Base-by-base conservation (phyloP, 176 grass and related monocot species). In the Juncus effusus region DNA sequence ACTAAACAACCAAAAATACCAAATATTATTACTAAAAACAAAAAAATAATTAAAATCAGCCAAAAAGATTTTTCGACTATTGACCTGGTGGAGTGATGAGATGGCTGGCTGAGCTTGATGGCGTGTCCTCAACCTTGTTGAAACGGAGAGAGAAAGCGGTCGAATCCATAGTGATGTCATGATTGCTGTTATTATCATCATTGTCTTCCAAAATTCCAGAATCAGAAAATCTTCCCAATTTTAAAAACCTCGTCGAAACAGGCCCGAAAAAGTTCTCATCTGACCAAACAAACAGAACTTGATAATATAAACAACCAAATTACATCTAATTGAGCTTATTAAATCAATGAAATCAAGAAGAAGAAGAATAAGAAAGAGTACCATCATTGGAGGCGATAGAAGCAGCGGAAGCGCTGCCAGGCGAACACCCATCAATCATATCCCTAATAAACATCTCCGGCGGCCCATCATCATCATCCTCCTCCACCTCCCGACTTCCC, bases 201-300 rank as follows among this genome's bases (percentile, higher is more conserved):
- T 61, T 79, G 65, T 83, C 85, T 61, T 89, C 93, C 15, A 88
- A 97, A 15, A 92, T 84, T 80, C 82, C 93, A 52, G 85, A 74
- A 74, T 91, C 92, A 15, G 92, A 91, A 15, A 74, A 58, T 61
- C 84, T 82, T 64, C 80, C 85, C 16, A 61, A 77, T 78, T 53
- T 81, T 77, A 97, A 81, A 77, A 97, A 97, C 60, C 82, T 92
- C 57, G 77, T 77, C 19, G 93, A 97, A 35, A 97, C 82, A 13
- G 85, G 80, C 11, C 93, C 93, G 79, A 97, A 97, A 44, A 92
- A 92, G 75, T 97, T 84, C 13, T 81, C 93, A 84, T 92, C 93
- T 97, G 79, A 40, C 40, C 65, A 63, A 78, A 74, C 37, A 4
- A 73, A 72, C 12, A 61, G 42, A 47, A 47, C 0, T 47, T 9